Evolutionary conservation across 2,329 filamentous ascomycete genomes (phyloP), one percentile per base, ranked within the genome.

Genomic region (Ophiostoma australiae): DNA sequence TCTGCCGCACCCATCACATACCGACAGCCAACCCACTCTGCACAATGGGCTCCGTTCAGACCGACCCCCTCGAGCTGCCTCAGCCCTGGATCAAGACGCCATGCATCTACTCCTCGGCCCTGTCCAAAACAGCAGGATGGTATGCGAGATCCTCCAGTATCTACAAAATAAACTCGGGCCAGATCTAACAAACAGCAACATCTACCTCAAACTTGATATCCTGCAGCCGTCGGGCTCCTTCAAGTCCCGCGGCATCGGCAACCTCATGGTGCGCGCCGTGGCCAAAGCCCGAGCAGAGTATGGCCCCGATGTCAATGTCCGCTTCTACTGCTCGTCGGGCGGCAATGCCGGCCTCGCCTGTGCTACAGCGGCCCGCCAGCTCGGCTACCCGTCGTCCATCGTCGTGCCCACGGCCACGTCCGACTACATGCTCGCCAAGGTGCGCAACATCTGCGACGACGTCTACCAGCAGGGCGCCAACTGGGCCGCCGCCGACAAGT

Each of bases 141-240:
- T 90, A 27, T 4, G 52, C 11, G 27, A 1, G 27, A 11, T 41
- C 10, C 11, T 27, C 10, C 0, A 4, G 13, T 35, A 27, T 6
- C 4, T 23, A 15, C 13, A 23, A 8, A 52, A 37, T 20, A 27
- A 35, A 6, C 7, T 23, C 7, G 2, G 37, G 37, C 58, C 35
- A 8, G 23, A 20, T 31, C 70, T 61, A 33, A 41, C 70, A 66
- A 37, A 3, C 33, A 84, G 91, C 83, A 88, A 90, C 81, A 87
- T 95, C 80, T 92, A 90, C 79, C 87, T 95, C 77, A 95, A 95
- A 79, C 87, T 94, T 72, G 92, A 95, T 76, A 91, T 90, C 77
- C 84, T 92, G 71, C 92, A 96, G 78, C 92, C 92, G 8, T 90
- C 90, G 8, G 91, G 91, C 73, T 93, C 91, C 20, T 96, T 95